Percentiles rank a stretch among this genome's conserved stretches.
Evolutionary conservation across 768 basidiomycete species (phyloP).

Genomic region (Trametes meyenii): DNA sequence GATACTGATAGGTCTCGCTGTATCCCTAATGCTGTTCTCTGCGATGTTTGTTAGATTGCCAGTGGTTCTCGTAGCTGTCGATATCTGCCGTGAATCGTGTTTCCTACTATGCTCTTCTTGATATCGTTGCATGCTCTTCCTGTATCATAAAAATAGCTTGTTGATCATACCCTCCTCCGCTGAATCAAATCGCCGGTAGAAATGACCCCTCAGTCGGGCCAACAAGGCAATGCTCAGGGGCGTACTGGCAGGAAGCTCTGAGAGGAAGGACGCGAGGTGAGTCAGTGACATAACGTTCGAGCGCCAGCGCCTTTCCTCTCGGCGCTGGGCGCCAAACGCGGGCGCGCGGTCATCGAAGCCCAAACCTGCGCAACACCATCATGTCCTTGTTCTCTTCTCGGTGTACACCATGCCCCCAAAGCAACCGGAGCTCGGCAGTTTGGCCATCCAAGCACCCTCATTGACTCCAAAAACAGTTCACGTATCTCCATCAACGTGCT

Average conservation of each 20-base stretch:
- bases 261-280: background rate
- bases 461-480: slow-evolving; percentile 64
- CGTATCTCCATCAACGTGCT: slow-evolving; percentile 73
- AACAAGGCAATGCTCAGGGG: background rate
- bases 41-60: background rate
- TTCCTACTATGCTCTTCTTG: background rate
- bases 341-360: background rate
- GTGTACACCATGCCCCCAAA: slow-evolving; percentile 41
- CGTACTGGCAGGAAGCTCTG: background rate
- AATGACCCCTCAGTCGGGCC: background rate
- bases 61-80: background rate
- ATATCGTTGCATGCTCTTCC: background rate
- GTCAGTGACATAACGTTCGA: background rate
- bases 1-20: background rate
- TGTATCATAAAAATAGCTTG: background rate
- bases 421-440: slow-evolving; percentile 61
- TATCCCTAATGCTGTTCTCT: background rate
- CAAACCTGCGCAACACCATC: background rate
- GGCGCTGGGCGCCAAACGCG: background rate
- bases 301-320: background rate
- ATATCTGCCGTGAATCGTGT: background rate
- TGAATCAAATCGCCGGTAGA: slow-evolving; percentile 6
- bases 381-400: background rate
- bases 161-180: background rate
- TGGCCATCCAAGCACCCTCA: slow-evolving; percentile 67